Base-by-base conservation (phyloP, 352 stramenopile genomes). In the Globisporangium parvum region DNA sequence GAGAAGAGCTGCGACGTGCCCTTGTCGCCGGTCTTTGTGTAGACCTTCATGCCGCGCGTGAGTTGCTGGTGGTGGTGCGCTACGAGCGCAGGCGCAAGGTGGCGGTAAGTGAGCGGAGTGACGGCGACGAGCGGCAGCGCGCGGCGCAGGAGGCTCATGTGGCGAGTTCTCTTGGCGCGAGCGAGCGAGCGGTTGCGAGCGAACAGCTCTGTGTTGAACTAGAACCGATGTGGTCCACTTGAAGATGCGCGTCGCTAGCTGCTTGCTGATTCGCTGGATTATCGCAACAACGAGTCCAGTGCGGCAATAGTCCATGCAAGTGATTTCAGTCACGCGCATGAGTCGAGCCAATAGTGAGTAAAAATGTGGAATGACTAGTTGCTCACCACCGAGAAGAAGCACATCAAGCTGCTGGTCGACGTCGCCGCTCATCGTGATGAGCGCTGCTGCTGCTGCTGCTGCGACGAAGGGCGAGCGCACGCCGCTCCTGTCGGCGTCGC, bases 21-120 rank as follows among this genome's bases (percentile, higher is more conserved):
- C 61, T 96, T 97, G 69, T 97, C 90, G 42, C 90, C 90, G 0
- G 88, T 96, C 55, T 92, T 91, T 39, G 90, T 97, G 77, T 97
- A 97, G 50, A 97, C 85, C 66, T 95, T 95, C 78, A 94, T 91
- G 54, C 66, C 51, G 28, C 69, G 58, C 40, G 55, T 20, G 50
- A 23, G 23, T n/a, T 24, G 1, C 15, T 40, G 28, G 11, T 18
- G 9, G 28, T 23, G 8, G 14, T 17, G 42, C 33, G 6, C 23
- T 40, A 33, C 23, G 31, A 31, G 44, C 23, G 33, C 39, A 31
- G 31, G n/a, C n/a, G n/a, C n/a, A n/a, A n/a, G n/a, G n/a, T n/a
- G n/a, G n/a, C n/a, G n/a, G n/a, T n/a, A n/a, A n/a, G n/a, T n/a
- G n/a, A n/a, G n/a, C n/a, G n/a, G n/a, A n/a, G n/a, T n/a, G n/a